A percentile compares a stretch with the other conserved stretches of the same genome.
These are phyloP conservation scores for Sordariomycetes sp. DNA, from an alignment of 2,329 filamentous ascomycete genomes.

Conservation along the genomic window DNA sequence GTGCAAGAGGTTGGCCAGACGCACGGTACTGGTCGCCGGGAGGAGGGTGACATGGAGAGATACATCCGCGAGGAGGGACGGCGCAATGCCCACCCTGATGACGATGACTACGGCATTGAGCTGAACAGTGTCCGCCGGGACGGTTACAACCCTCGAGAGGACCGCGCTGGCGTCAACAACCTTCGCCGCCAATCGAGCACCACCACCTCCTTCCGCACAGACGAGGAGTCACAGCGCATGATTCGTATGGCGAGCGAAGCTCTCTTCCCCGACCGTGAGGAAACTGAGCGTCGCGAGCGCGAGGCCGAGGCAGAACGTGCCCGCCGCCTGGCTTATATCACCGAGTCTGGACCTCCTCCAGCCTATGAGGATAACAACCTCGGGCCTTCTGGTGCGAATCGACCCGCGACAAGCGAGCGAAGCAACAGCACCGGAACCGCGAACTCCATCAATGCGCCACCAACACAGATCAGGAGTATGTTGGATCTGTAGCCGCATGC, in stretches of 20 bases:
- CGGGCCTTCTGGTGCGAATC: slow-evolving; percentile 8
- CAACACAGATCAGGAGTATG: slow-evolving; percentile 50
- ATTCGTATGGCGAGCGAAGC: slow-evolving; percentile 32
- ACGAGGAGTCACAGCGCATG: slow-evolving; percentile 30
- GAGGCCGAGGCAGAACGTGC: slow-evolving; percentile 17
- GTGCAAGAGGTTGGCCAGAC: slow-evolving; percentile 45
- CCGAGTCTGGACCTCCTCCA: slow-evolving; percentile 32
- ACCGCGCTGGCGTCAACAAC: slow-evolving; percentile 17
- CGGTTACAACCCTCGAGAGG: slow-evolving; percentile 17
- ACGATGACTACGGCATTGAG: slow-evolving; percentile 25
- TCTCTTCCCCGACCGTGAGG: slow-evolving; percentile 35
- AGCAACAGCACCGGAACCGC: slow-evolving; percentile 36
- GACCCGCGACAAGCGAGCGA: slow-evolving; percentile 23
- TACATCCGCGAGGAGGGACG: slow-evolving; percentile 17
- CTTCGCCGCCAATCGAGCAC: slow-evolving; percentile 6
- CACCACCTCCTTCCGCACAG: slow-evolving; percentile 23
- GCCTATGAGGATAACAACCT: slow-evolving; percentile 17
- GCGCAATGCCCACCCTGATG: slow-evolving; percentile 15
- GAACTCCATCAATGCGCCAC: slow-evolving; percentile 35
- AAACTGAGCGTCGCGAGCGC: slow-evolving; percentile 13
- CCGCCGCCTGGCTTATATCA: slow-evolving; percentile 27
- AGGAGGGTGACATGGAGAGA: slow-evolving; percentile 29
- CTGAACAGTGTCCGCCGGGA: slow-evolving; percentile 20
- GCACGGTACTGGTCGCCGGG: slow-evolving; percentile 29
- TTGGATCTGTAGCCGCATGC: slow-evolving; percentile 44